These are phyloP conservation scores for Lathyrus oleraceus DNA, from an alignment of 306 rosid species.

Conservation along the genomic window DNA sequence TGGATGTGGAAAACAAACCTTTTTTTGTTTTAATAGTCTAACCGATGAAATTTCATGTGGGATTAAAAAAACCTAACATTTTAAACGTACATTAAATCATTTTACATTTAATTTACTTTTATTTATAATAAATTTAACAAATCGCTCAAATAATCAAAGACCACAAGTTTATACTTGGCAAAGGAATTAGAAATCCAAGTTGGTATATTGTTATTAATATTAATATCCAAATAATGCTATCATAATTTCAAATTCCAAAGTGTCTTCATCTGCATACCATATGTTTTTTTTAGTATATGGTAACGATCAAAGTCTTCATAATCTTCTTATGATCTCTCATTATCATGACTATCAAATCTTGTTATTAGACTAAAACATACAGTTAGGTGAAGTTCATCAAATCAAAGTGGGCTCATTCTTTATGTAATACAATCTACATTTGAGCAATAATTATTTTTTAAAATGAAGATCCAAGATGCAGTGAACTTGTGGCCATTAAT, in stretches of 20 bases:
- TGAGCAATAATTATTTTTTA: not conserved
- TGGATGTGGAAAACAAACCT: too few species aligned
- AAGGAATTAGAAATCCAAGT: conserved; percentile 27
- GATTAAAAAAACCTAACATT: too few species aligned
- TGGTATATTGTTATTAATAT: not conserved
- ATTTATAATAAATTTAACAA: too few species aligned
- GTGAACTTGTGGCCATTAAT: conserved; percentile 31
- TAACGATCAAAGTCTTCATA: not conserved
- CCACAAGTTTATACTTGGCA: conserved; percentile 28
- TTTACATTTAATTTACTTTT: too few species aligned
- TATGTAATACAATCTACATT: conserved; percentile 20
- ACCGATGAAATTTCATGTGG: too few species aligned
- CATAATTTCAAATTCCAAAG: conserved; percentile 38
- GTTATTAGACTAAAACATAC: conserved; percentile 29
- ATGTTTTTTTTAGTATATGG: conserved; percentile 15
- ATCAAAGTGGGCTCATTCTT: conserved; percentile 25
- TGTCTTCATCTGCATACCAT: conserved; percentile 26
- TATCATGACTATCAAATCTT: conserved; percentile 17
- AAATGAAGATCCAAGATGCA: conserved; percentile 18
- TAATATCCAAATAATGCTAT: conserved; percentile 22
- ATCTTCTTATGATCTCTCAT: conserved; percentile 21
- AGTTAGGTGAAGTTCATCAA: conserved; percentile 30
- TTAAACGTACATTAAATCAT: too few species aligned
- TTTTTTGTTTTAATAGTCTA: too few species aligned
- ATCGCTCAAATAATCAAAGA: not conserved